Percentiles rank a stretch among this genome's conserved stretches.
Conservation (phyloP, 2,329 filamentous ascomycete genomes). For the Apiospora marii region DNA sequence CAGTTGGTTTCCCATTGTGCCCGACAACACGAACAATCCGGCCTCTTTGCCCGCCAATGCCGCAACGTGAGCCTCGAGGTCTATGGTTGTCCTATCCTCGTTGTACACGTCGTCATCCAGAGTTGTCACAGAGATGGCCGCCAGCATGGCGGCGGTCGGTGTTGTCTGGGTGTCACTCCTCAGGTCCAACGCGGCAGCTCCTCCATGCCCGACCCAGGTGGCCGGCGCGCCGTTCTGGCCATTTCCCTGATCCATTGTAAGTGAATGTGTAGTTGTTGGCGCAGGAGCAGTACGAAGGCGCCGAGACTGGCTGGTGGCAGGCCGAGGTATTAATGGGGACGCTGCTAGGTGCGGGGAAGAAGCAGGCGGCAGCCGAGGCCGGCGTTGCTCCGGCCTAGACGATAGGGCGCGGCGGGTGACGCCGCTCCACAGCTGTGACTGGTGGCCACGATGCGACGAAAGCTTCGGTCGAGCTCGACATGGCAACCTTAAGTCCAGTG, state of each 20-base stretch:
- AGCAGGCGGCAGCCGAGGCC: slow-evolving; percentile 20
- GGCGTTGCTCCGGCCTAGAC: slow-evolving; percentile 15
- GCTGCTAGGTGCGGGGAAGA: slow-evolving; percentile 10
- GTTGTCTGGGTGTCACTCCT: slow-evolving; percentile 73
- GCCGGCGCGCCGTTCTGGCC: neutral
- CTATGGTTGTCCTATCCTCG: slow-evolving; percentile 74
- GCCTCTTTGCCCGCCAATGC: slow-evolving; percentile 71
- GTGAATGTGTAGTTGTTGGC: neutral
- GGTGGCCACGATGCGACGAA: neutral
- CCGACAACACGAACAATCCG: slow-evolving; percentile 75
- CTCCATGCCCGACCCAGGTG: slow-evolving; percentile 41
- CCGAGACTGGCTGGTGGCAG: slow-evolving; percentile 20
- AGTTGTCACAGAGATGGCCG: slow-evolving; percentile 72
- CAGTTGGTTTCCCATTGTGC: slow-evolving; percentile 85
- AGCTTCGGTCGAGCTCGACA: neutral
- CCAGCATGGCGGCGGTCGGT: slow-evolving; percentile 74
- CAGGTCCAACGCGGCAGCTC: slow-evolving; percentile 39
- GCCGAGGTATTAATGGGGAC: slow-evolving; percentile 25
- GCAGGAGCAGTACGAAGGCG: slow-evolving; percentile 26
- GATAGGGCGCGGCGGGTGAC: slow-evolving; percentile 1
- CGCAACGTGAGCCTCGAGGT: slow-evolving; percentile 72
- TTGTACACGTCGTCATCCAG: slow-evolving; percentile 80
- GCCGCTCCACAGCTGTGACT: slow-evolving; percentile 3
- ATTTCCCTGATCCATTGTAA: slow-evolving; percentile 16
- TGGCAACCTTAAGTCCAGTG: neutral